Percentiles rank a stretch among this genome's conserved stretches.
These are phyloP conservation scores for Geranomyces michiganensis DNA, from an alignment of 192 early-diverging fungal genomes.

Conservation along the genomic window DNA sequence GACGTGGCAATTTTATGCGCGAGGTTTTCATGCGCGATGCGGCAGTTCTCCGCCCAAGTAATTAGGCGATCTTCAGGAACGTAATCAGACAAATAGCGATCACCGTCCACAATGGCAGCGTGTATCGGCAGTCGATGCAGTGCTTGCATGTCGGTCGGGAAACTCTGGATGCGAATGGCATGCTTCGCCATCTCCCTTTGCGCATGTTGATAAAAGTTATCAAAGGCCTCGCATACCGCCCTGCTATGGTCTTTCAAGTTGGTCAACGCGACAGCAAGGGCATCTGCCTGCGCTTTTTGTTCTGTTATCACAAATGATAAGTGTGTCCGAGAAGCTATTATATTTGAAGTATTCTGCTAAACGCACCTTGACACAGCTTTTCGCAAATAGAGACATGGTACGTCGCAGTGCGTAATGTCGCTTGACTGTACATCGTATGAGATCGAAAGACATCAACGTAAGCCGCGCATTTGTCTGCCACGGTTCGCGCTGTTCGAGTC, in stretches of 20 bases:
- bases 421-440: constrained; percentile 26
- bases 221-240: constrained; percentile 22
- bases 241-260: constrained; percentile 41
- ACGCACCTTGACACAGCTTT: neutral
- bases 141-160: constrained; percentile 49
- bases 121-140: constrained; percentile 51
- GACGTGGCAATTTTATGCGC: constrained; percentile 30
- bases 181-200: constrained; percentile 49
- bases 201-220: constrained; percentile 34
- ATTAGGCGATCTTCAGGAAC: constrained; percentile 48
- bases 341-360: neutral
- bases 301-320: constrained; percentile 22
- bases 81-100: constrained; percentile 42
- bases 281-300: constrained; percentile 41
- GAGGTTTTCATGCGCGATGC: constrained; percentile 46
- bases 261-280: constrained; percentile 37
- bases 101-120: constrained; percentile 31
- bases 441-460: constrained; percentile 28
- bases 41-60: constrained; percentile 50
- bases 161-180: constrained; percentile 42
- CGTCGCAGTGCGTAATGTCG: neutral
- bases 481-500: neutral
- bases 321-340: neutral
- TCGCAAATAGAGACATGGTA: constrained; percentile 26
- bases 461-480: constrained; percentile 5